Base-by-base conservation (phyloP, 352 stramenopile genomes). In the Peronospora farinosa region DNA sequence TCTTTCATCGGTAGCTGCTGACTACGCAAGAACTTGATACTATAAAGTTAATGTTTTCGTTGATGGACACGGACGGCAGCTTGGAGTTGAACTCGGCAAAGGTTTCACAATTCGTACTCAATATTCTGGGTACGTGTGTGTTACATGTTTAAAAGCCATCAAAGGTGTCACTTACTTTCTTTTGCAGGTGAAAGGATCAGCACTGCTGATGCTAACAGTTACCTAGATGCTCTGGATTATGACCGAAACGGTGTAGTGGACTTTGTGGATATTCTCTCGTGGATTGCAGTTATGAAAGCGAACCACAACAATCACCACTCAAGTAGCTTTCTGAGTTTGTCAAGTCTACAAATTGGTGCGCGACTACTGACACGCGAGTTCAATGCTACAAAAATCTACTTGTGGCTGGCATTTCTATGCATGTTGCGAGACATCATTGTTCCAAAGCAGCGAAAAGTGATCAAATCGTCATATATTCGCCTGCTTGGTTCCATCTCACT, bases 41-140 rank as follows among this genome's bases (percentile, higher is more conserved):
- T 43, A 63, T 87, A 16, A 92, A 92, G 47, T 52, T 92, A 1
- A 78, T 86, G 27, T 92, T 92, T 40, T 86, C n/a, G 12, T 60
- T 92, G 5, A 79, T 92, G 52, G 81, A 92, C 51, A 81, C 75
- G 6, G 76, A 90, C 28, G 78, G 81, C 2, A 86, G 70, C 25
- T 78, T 88, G 57, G 70, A 69, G 15, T 53, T 92, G 11, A 79
- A 51, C 25, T 63, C 59, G 1, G 32, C 50, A 79, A 92, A n/a
- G 43, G 61, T 92, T 25, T 63, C 59, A 5, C 66, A 76, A 8
- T 92, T 90, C 32, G 78, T 92, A 30, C 63, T 77, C 36, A 87
- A 87, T 53, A 82, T 89, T 25, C 57, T 92, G 19, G 74, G 81
- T 88, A 48, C 31, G 67, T 59, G 1, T 15, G 16, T 42, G 2